These are phyloP conservation scores for Lodderomyces theae DNA, from an alignment of 1,139 yeast genomes.

Conservation along the genomic window DNA sequence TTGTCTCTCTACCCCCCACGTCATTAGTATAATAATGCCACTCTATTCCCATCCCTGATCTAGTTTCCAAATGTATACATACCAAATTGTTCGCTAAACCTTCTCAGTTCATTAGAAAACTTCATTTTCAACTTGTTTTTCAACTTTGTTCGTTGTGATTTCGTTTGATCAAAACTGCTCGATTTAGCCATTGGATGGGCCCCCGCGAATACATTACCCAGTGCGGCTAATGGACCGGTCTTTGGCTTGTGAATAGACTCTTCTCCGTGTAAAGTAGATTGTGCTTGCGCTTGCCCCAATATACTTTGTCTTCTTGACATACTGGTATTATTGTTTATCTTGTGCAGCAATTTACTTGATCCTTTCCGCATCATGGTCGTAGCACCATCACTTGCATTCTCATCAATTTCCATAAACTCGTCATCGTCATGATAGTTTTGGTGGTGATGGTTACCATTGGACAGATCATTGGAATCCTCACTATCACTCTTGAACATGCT, in stretches of 20 bases:
- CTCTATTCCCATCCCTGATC: neutral
- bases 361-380: conserved; percentile 4
- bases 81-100: conserved; percentile 36
- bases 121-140: conserved; percentile 18
- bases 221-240: neutral
- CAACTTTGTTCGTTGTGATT: conserved; percentile 32
- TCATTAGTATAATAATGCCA: neutral
- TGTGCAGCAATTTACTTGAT: conserved; percentile 7
- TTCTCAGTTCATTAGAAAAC: conserved; percentile 18
- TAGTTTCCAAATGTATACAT: conserved; percentile 26
- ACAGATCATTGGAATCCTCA: neutral
- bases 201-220: neutral
- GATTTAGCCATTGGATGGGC: conserved; percentile 13
- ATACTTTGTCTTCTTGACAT: conserved; percentile 3
- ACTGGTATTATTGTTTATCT: conserved; percentile 1
- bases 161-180: conserved; percentile 40
- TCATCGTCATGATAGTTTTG: conserved; percentile 2
- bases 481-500: conserved; percentile 5
- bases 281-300: neutral
- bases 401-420: neutral
- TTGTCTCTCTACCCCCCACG: neutral
- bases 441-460: neutral
- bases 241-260: neutral
- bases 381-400: neutral
- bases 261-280: neutral